Evolutionary conservation across 768 basidiomycete species (phyloP).

Genomic region (Kwoniella dejecticola): DNA sequence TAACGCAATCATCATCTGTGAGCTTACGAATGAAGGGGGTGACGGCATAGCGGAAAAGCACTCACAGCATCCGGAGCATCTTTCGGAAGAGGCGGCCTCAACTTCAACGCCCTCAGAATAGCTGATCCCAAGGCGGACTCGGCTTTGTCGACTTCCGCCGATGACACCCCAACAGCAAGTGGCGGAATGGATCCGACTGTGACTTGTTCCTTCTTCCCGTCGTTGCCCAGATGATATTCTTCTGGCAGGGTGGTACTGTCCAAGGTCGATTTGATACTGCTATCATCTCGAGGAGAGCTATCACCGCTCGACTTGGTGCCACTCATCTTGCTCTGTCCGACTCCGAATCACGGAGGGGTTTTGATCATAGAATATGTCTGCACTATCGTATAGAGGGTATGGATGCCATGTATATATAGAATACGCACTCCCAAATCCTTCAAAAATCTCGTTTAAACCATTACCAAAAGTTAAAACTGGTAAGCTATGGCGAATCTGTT

Average conservation of each 20-base stretch:
- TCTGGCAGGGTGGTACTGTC: conserved; percentile 6
- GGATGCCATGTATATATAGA: too few relatives aligned
- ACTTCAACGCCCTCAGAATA: conserved; percentile 19
- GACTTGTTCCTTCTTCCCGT: background rate
- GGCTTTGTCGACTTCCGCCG: conserved; percentile 12
- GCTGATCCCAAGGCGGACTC: conserved; percentile 27
- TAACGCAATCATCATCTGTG: too few relatives aligned
- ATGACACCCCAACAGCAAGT: conserved; percentile 8
- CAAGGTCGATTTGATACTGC: conserved; percentile 1
- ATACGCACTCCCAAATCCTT: too few relatives aligned
- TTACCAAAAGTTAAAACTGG: background rate
- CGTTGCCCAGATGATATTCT: conserved; percentile 12
- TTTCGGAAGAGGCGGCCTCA: conserved; percentile 19
- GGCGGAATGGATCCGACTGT: conserved; percentile 2
- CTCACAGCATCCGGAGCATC: conserved; percentile 28
- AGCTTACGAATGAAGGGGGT: too few relatives aligned
- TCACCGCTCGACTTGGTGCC: background rate
- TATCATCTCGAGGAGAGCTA: conserved; percentile 10
- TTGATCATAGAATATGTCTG: too few relatives aligned
- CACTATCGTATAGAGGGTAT: too few relatives aligned
- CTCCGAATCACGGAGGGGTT: too few relatives aligned
- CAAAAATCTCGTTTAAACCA: too few relatives aligned
- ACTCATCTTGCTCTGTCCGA: too few relatives aligned
- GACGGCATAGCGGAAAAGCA: too few relatives aligned
- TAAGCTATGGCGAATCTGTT: background rate